A percentile compares a stretch with the other conserved stretches of the same genome.
Evolutionary conservation across 2,329 filamentous ascomycete genomes (phyloP).

Genomic region (Fusarium globosum): DNA sequence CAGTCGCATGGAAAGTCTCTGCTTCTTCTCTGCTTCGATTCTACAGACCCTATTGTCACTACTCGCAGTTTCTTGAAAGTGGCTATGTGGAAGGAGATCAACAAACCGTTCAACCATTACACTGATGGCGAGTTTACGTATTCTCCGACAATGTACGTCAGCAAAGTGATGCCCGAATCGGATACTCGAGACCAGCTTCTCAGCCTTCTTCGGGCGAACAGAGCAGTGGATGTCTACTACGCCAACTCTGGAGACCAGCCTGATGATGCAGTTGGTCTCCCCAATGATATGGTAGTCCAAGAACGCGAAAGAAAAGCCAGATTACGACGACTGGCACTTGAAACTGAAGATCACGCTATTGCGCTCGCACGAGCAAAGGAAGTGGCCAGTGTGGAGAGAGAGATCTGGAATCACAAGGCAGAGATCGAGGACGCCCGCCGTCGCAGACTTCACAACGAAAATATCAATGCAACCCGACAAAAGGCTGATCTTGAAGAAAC

Average conservation of each 20-base stretch:
- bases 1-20: slow-evolving; percentile 68
- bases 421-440: slow-evolving; percentile 64
- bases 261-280: slow-evolving; percentile 63
- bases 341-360: slow-evolving; percentile 61
- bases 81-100: slow-evolving; percentile 73
- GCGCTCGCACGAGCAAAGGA: slow-evolving; percentile 62
- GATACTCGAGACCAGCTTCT: slow-evolving; percentile 57
- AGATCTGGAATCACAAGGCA: slow-evolving; percentile 60
- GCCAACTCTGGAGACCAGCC: slow-evolving; percentile 65
- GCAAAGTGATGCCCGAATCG: slow-evolving; percentile 56
- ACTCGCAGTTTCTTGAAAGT: slow-evolving; percentile 70
- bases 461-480: slow-evolving; percentile 57
- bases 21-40: slow-evolving; percentile 70
- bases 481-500: slow-evolving; percentile 61
- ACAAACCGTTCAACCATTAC: slow-evolving; percentile 68
- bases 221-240: slow-evolving; percentile 65
- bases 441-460: slow-evolving; percentile 58
- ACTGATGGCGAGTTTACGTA: slow-evolving; percentile 66
- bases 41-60: slow-evolving; percentile 63
- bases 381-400: slow-evolving; percentile 62
- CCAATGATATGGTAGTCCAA: slow-evolving; percentile 59
- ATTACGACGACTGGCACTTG: slow-evolving; percentile 56
- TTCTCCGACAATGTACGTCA: slow-evolving; percentile 73
- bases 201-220: slow-evolving; percentile 61
- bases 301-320: slow-evolving; percentile 63